Percentiles rank a stretch among this genome's conserved stretches.
These are phyloP conservation scores for Steccherinum ochraceum DNA, from an alignment of 768 basidiomycete genomes.

Conservation along the genomic window DNA sequence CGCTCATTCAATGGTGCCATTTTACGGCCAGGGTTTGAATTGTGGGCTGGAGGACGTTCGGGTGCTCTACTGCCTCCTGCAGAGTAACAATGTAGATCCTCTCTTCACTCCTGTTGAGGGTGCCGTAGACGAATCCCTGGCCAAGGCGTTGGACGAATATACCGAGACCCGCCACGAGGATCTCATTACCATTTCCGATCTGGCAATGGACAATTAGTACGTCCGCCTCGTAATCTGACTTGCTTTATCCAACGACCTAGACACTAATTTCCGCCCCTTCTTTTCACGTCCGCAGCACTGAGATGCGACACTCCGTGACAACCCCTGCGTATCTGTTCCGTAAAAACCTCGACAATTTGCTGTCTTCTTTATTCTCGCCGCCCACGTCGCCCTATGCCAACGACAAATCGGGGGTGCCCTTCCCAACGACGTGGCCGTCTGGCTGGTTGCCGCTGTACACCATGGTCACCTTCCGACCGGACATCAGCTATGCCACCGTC, in stretches of 20 bases:
- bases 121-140: constrained; percentile 48
- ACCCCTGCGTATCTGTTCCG: constrained; percentile 74
- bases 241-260: neutral
- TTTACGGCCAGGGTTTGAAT: constrained; percentile 95
- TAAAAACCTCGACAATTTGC: constrained; percentile 71
- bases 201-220: constrained; percentile 97
- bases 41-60: constrained; percentile 97
- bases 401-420: constrained; percentile 16
- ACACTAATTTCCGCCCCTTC: constrained; percentile 2
- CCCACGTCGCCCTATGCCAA: constrained; percentile 43
- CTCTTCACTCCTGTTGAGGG: constrained; percentile 29
- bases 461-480: constrained; percentile 97
- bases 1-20: constrained; percentile 98
- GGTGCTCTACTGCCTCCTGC: constrained; percentile 71
- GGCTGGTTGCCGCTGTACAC: constrained; percentile 95
- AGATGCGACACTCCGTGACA: constrained; percentile 92
- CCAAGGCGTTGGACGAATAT: constrained; percentile 68
- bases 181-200: constrained; percentile 82
- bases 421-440: constrained; percentile 38
- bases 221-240: constrained; percentile 30
- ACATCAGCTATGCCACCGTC: constrained; percentile 85
- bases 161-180: constrained; percentile 81
- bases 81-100: constrained; percentile 60
- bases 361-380: constrained; percentile 55
- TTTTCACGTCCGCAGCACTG: constrained; percentile 49